Evolutionary conservation across 2,329 filamentous ascomycete genomes (phyloP).

Genomic region (Xylaria sp.): DNA sequence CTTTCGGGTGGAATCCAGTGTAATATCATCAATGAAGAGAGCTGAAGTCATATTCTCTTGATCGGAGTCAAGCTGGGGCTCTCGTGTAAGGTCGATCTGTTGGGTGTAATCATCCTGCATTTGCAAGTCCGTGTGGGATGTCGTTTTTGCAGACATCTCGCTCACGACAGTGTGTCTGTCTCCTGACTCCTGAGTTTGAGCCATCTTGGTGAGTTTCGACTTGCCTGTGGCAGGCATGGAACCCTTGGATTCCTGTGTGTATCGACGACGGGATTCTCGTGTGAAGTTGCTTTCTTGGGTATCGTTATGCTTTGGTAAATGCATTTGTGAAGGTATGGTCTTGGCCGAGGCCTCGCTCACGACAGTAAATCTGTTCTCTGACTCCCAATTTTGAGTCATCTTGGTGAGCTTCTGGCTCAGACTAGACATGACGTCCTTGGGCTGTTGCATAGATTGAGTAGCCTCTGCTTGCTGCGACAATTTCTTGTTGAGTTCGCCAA

Average conservation of each 20-base stretch:
- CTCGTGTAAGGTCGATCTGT: conserved; percentile 51
- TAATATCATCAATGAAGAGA: conserved; percentile 68
- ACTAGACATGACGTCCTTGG: conserved; percentile 59
- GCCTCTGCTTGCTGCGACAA: conserved; percentile 28
- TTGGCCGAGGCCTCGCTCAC: conserved; percentile 49
- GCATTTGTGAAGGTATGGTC: conserved; percentile 45
- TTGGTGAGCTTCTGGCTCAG: conserved; percentile 47
- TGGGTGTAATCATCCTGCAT: conserved; percentile 53
- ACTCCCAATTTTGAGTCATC: conserved; percentile 50
- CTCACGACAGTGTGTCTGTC: conserved; percentile 44
- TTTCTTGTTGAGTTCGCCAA: conserved; percentile 53
- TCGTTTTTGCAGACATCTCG: conserved; percentile 51
- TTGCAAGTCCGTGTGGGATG: conserved; percentile 48
- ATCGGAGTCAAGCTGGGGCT: conserved; percentile 46
- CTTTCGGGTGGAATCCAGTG: conserved; percentile 57
- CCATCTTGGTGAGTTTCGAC: conserved; percentile 48
- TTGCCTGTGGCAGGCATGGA: conserved; percentile 48
- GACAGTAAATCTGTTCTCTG: conserved; percentile 44
- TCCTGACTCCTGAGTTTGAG: conserved; percentile 49
- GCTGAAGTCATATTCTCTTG: conserved; percentile 67
- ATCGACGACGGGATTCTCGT: conserved; percentile 47
- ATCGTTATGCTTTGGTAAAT: conserved; percentile 50
- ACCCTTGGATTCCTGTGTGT: conserved; percentile 61
- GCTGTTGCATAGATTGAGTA: conserved; percentile 52
- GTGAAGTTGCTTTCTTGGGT: conserved; percentile 51